Evolutionary conservation across 345 rosid genomes (phyloP).

Genomic region (Eucalyptus microcorys): DNA sequence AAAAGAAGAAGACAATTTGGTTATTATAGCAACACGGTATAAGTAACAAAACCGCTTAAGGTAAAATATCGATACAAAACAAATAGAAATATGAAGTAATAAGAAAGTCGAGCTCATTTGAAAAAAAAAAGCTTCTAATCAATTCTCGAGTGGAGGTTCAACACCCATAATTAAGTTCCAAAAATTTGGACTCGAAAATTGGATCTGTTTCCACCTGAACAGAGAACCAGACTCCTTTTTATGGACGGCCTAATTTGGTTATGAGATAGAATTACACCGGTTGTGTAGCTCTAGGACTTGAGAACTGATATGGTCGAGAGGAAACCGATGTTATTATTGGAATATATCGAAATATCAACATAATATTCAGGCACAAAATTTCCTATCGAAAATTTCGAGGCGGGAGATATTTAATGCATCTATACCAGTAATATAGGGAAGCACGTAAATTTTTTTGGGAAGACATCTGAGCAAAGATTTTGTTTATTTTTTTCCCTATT

Average conservation of each 20-base stretch:
- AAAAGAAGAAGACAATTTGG: background rate
- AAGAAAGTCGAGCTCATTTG: background rate
- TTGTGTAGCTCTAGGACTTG: fast-evolving
- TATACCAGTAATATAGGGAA: background rate
- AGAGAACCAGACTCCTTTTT: no score
- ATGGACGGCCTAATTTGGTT: no score
- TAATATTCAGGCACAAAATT: background rate
- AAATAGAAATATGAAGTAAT: background rate
- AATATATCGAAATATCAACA: background rate
- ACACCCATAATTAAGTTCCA: no score
- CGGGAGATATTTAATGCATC: background rate
- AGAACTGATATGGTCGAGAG: background rate
- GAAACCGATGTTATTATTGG: background rate
- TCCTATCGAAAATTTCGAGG: background rate
- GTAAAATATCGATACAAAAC: background rate
- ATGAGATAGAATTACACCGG: no score
- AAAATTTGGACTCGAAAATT: no score
- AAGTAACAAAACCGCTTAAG: background rate
- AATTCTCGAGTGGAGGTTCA: no score
- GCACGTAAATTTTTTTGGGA: background rate
- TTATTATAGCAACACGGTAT: background rate
- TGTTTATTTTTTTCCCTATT: background rate
- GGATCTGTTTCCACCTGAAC: no score
- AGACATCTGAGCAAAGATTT: background rate
- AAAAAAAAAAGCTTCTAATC: no score